These are phyloP conservation scores for Schwanniomyces vanrijiae DNA, from an alignment of 805 yeast genomes.

Conservation along the genomic window DNA sequence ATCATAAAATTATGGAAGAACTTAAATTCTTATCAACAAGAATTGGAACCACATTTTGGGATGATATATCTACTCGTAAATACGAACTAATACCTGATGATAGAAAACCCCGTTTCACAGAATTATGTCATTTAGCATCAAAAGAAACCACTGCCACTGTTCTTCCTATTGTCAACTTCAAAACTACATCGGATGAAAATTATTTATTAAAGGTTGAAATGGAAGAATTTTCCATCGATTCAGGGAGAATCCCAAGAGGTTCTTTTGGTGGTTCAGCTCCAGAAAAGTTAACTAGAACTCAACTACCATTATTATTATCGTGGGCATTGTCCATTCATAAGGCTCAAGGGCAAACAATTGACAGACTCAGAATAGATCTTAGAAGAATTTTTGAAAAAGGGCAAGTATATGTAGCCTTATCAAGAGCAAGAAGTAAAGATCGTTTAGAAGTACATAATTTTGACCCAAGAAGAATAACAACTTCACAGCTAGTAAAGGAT, in stretches of 20 bases:
- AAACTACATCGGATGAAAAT: conserved; percentile 30
- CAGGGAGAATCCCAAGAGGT: conserved; percentile 16
- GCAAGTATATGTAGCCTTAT: conserved; percentile 80
- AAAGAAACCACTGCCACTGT: conserved; percentile 18
- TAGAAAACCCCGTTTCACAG: conserved; percentile 20
- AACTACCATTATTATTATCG: conserved; percentile 68
- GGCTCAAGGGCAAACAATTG: conserved; percentile 82
- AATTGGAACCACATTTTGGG: conserved; percentile 23
- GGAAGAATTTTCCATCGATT: conserved; percentile 35
- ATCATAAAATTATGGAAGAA: conserved; percentile 22
- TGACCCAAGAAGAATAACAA: conserved; percentile 51
- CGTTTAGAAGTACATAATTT: conserved; percentile 67
- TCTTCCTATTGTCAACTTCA: conserved; percentile 50
- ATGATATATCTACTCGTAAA: conserved; percentile 12
- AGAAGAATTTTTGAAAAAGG: conserved; percentile 73
- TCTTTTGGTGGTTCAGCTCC: conserved; percentile 9
- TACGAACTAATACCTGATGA: conserved; percentile 23
- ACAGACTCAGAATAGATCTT: conserved; percentile 67
- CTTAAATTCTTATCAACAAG: conserved; percentile 18
- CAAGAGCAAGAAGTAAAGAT: conserved; percentile 72
- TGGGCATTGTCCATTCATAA: conserved; percentile 88
- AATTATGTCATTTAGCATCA: conserved; percentile 20
- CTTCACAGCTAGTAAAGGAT: conserved; percentile 31
- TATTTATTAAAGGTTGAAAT: conserved; percentile 26
- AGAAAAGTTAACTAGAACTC: conserved; percentile 44